Conservation (phyloP, 2,329 filamentous ascomycete genomes). For the Ilyonectria sp. region DNA sequence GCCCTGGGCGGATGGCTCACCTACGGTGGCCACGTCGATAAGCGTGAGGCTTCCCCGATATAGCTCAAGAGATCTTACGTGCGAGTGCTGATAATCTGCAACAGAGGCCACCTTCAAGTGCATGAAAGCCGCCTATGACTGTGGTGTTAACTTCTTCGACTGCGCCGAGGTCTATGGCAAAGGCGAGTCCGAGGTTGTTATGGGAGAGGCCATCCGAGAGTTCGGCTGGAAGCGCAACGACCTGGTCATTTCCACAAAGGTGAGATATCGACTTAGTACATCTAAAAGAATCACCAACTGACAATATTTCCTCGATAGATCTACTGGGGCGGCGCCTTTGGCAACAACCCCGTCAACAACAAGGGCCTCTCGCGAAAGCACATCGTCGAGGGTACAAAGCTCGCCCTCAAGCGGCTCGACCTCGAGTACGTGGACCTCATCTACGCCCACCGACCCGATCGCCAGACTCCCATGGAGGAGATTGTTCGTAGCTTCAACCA, state of each 20-base stretch:
- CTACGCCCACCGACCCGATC: constrained; percentile 79
- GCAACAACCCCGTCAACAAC: constrained; percentile 76
- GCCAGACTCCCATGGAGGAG: constrained; percentile 79
- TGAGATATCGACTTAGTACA: constrained; percentile 39
- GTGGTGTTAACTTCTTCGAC: constrained; percentile 76
- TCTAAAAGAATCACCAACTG: neutral
- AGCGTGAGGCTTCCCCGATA: constrained; percentile 61
- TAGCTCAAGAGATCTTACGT: neutral
- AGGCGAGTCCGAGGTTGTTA: constrained; percentile 75
- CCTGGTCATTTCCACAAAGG: constrained; percentile 74
- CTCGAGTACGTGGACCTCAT: constrained; percentile 77
- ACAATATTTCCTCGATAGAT: constrained; percentile 60
- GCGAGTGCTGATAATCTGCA: constrained; percentile 24
- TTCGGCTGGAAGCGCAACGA: constrained; percentile 74
- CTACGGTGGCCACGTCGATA: constrained; percentile 80
- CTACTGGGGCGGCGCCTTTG: constrained; percentile 75
- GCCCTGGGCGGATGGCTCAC: constrained; percentile 82
- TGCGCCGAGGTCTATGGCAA: constrained; percentile 71
- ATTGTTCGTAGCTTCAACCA: constrained; percentile 80
- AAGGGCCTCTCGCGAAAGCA: constrained; percentile 78
- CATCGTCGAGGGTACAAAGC: constrained; percentile 76
- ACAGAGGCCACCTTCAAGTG: constrained; percentile 66
- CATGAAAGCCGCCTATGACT: constrained; percentile 74
- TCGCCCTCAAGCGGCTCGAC: constrained; percentile 69
- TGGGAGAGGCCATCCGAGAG: constrained; percentile 73